Conservation (phyloP, 2,329 filamentous ascomycete species). For the Fusarium liriodendri region DNA sequence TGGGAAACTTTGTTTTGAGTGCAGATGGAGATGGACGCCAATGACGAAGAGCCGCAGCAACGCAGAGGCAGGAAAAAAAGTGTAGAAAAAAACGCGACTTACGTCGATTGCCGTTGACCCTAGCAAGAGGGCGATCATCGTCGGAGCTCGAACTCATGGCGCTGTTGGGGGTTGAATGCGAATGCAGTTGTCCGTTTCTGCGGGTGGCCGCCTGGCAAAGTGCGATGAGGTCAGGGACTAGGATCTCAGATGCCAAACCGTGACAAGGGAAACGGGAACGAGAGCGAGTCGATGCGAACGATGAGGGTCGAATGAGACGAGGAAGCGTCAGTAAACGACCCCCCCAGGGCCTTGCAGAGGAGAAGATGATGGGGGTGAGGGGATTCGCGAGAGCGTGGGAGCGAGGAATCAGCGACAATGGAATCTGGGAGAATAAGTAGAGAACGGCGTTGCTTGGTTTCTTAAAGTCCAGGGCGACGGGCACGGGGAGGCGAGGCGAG, state of each 20-base stretch:
- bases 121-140: conserved; percentile 84
- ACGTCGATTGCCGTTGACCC: conserved; percentile 78
- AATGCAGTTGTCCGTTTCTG: conserved; percentile 37
- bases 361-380: conserved; percentile 44
- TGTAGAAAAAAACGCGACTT: conserved; percentile 55
- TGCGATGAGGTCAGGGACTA: conserved; percentile 45
- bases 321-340: conserved; percentile 35
- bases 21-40: conserved; percentile 13
- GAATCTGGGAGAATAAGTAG: conserved; percentile 38
- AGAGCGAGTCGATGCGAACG: conserved; percentile 15
- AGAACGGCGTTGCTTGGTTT: conserved; percentile 38
- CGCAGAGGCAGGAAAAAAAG: conserved; percentile 41
- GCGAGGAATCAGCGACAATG: conserved; percentile 36
- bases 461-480: conserved; percentile 36
- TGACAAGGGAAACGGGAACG: conserved; percentile 29
- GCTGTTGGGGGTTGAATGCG: conserved; percentile 27
- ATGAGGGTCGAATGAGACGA: conserved; percentile 26
- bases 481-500: conserved; percentile 31
- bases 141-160: conserved; percentile 74
- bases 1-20: conserved; percentile 36
- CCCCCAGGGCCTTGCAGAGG: conserved; percentile 52
- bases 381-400: conserved; percentile 29
- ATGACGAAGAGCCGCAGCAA: conserved; percentile 30
- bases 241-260: conserved; percentile 39
- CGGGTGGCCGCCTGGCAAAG: conserved; percentile 37